A percentile compares a stretch with the other conserved stretches of the same genome.
Evolutionary conservation across 2,329 filamentous ascomycete genomes (phyloP).

Genomic region (Graphilbum sp.): DNA sequence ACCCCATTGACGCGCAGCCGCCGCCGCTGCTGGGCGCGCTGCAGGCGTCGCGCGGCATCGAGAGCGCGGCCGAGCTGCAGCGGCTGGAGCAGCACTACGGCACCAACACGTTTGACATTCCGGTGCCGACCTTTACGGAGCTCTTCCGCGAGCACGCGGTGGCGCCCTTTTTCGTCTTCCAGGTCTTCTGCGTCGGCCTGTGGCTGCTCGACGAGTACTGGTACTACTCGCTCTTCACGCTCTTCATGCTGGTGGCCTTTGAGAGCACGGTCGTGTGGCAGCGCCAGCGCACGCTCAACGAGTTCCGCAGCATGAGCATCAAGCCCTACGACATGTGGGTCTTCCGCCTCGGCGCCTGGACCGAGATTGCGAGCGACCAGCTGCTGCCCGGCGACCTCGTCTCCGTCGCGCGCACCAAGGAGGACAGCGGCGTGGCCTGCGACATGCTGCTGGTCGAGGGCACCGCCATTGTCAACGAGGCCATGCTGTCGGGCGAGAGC

Average conservation of each 20-base stretch:
- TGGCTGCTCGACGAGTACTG: slow-evolving; percentile 99
- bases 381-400: slow-evolving; percentile 86
- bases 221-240: slow-evolving; percentile 98
- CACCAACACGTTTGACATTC: slow-evolving; percentile 91
- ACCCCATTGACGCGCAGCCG: slow-evolving; percentile 70
- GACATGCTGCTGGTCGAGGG: slow-evolving; percentile 94
- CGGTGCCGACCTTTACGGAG: slow-evolving; percentile 87
- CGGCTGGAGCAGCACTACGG: slow-evolving; percentile 86
- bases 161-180: slow-evolving; percentile 97
- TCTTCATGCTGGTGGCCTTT: slow-evolving; percentile 95
- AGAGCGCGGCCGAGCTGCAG: slow-evolving; percentile 57
- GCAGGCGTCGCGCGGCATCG: slow-evolving; percentile 64
- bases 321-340: slow-evolving; percentile 95
- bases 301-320: slow-evolving; percentile 98
- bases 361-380: slow-evolving; percentile 75
- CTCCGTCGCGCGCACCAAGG: slow-evolving; percentile 84
- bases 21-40: slow-evolving; percentile 65
- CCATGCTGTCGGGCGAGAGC: slow-evolving; percentile 97
- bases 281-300: slow-evolving; percentile 82
- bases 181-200: slow-evolving; percentile 93
- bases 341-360: slow-evolving; percentile 75
- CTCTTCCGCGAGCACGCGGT: slow-evolving; percentile 97
- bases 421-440: slow-evolving; percentile 91
- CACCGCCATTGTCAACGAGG: slow-evolving; percentile 94
- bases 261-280: slow-evolving; percentile 99